A percentile compares a stretch with the other conserved stretches of the same genome.
Evolutionary conservation across 805 yeast species (phyloP).

Genomic region (Metschnikowia continentalis): DNA sequence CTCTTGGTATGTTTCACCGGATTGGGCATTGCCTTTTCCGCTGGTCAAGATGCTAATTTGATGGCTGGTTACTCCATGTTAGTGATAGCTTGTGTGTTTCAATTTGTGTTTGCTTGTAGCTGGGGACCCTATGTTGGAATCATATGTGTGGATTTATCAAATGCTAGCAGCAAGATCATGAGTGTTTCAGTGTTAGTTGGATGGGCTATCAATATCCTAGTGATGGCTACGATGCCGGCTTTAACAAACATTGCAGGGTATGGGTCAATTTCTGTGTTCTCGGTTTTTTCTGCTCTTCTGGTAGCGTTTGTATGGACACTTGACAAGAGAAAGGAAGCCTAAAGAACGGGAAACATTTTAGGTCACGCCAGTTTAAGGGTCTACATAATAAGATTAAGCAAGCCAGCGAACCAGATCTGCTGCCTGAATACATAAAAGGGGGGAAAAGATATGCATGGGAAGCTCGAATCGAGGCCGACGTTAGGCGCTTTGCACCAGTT

Average conservation of each 20-base stretch:
- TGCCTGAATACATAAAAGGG: not conserved
- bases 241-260: conserved; percentile 19
- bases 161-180: conserved; percentile 19
- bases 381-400: not conserved
- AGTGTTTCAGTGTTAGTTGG: conserved; percentile 18
- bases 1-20: conserved; percentile 5
- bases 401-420: not conserved
- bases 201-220: conserved; percentile 23
- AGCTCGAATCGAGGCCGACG: not conserved
- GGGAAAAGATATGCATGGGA: not conserved
- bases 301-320: conserved; percentile 10
- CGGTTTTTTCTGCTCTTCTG: conserved; percentile 17
- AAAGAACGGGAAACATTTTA: not conserved
- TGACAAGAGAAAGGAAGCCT: not conserved
- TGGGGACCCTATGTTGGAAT: conserved; percentile 35
- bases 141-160: conserved; percentile 20
- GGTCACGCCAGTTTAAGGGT: not conserved
- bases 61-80: conserved; percentile 11
- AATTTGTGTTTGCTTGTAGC: conserved; percentile 21
- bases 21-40: conserved; percentile 1
- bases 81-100: conserved; percentile 17
- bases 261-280: conserved; percentile 19
- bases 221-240: conserved; percentile 13
- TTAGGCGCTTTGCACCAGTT: not conserved
- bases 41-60: not conserved